These are phyloP conservation scores for Malassezia vespertilionis DNA, from an alignment of 1,284 basidiomycete species.

Conservation along the genomic window DNA sequence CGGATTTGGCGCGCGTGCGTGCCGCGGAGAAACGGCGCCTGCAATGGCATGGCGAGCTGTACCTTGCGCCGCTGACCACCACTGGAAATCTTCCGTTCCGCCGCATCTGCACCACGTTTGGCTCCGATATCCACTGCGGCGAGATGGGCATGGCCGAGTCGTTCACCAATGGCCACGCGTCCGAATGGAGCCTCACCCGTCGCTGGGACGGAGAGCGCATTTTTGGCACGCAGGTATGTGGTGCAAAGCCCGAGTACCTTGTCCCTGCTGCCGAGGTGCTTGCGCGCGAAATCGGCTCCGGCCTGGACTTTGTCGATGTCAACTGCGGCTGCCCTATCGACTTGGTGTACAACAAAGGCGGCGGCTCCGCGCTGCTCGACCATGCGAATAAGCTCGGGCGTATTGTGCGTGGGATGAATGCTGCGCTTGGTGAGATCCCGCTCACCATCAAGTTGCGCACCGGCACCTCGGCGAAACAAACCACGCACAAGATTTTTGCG, in stretches of 20 bases:
- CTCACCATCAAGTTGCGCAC: conserved; percentile 85
- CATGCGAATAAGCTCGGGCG: conserved; percentile 68
- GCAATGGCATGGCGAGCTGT: conserved; percentile 72
- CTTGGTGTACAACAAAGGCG: conserved; percentile 80
- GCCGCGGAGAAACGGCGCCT: conserved; percentile 75
- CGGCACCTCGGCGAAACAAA: conserved; percentile 63
- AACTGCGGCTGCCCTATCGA: conserved; percentile 98
- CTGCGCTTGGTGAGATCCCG: conserved; percentile 78
- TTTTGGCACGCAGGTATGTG: conserved; percentile 74
- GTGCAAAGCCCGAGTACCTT: conserved; percentile 54
- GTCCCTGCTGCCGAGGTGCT: conserved; percentile 77
- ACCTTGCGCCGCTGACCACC: conserved; percentile 87
- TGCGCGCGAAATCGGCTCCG: conserved; percentile 55
- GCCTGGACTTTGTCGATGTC: conserved; percentile 80
- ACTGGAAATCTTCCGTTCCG: conserved; percentile 94
- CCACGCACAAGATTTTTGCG: conserved; percentile 67
- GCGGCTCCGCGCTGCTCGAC: conserved; percentile 81
- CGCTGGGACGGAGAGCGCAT: conserved; percentile 68
- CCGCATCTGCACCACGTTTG: conserved; percentile 70
- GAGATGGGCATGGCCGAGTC: conserved; percentile 57
- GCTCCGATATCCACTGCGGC: conserved; percentile 87
- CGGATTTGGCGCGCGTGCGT: conserved; percentile 55
- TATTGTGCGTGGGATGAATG: conserved; percentile 82
- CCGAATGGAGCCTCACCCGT: conserved; percentile 43
- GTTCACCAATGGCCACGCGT: conserved; percentile 31